A percentile compares a stretch with the other conserved stretches of the same genome.
phyloP scores from a whole-genome alignment of 2,329 filamentous ascomycete genomes.

The Cladosporium velox region DNA sequence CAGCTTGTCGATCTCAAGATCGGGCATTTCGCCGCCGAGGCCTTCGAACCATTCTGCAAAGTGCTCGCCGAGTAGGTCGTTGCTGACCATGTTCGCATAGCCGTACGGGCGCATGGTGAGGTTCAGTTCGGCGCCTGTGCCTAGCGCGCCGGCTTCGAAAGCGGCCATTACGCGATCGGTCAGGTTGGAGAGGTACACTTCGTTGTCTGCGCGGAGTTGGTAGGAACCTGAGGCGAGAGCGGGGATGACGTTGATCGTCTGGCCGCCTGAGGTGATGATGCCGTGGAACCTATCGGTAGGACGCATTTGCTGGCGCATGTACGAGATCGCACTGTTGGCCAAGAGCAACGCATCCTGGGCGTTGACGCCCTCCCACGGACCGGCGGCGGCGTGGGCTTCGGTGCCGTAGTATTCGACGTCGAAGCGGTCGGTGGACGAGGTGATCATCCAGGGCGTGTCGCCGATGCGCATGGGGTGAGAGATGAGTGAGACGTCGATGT shows the following conservation, averaged over 20 bases:
- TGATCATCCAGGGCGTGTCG: conserved; percentile 14
- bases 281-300: conserved; percentile 22
- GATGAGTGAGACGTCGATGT: conserved; percentile 31
- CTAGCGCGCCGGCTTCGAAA: conserved; percentile 22
- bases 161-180: conserved; percentile 15
- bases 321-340: conserved; percentile 19
- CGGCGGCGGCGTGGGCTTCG: conserved; percentile 20
- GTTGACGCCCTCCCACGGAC: conserved; percentile 22
- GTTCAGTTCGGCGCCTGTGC: conserved; percentile 20
- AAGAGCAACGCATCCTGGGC: conserved; percentile 20
- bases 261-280: conserved; percentile 12
- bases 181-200: conserved; percentile 14
- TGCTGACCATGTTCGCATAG: conserved; percentile 20
- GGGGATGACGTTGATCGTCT: conserved; percentile 20
- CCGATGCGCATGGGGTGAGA: conserved; percentile 8
- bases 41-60: conserved; percentile 14
- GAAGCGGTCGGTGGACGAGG: conserved; percentile 7
- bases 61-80: conserved; percentile 15
- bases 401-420: conserved; percentile 12
- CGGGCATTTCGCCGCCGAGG: conserved; percentile 5
- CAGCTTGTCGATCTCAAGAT: conserved; percentile 9
- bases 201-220: conserved; percentile 15
- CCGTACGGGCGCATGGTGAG: conserved; percentile 19
- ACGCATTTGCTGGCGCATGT: conserved; percentile 21
- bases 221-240: conserved; percentile 14